phyloP scores from a whole-genome alignment of 2,329 filamentous ascomycete genomes.

The Hypoxylon sp. region DNA sequence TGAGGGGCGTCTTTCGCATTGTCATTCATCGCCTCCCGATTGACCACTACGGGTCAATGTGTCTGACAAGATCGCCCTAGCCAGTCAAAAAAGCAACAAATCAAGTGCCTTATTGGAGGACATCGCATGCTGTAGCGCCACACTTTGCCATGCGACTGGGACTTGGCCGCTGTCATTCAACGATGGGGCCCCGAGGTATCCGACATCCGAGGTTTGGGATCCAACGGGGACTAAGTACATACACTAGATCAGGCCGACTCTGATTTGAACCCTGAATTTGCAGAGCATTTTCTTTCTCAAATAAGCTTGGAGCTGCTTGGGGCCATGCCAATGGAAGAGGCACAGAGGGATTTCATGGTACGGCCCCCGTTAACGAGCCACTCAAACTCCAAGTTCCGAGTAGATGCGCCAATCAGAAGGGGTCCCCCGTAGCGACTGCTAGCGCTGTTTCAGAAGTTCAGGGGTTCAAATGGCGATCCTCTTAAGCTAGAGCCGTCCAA shows the following conservation, averaged over 20 bases:
- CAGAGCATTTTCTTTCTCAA: constrained; percentile 33
- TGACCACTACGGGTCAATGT: constrained; percentile 12
- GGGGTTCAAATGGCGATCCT: constrained; percentile 42
- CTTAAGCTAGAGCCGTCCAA: constrained; percentile 29
- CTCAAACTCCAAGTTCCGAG: constrained; percentile 15
- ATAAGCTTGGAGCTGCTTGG: constrained; percentile 5
- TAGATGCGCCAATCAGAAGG: constrained; percentile 30
- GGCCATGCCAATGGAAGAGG: neutral
- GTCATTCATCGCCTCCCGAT: constrained; percentile 6
- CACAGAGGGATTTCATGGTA: constrained; percentile 2
- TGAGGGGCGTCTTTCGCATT: constrained; percentile 10
- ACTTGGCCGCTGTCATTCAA: constrained; percentile 17
- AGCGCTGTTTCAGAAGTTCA: constrained; percentile 40
- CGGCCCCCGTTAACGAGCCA: constrained; percentile 2
- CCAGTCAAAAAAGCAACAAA: constrained; percentile 29
- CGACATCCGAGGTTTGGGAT: constrained; percentile 32
- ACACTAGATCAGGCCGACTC: neutral
- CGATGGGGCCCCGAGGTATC: constrained; percentile 24
- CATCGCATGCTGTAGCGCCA: constrained; percentile 13
- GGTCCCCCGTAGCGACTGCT: constrained; percentile 19
- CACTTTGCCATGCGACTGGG: neutral
- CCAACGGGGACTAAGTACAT: constrained; percentile 14
- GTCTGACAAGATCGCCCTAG: constrained; percentile 45
- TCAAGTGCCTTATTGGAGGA: constrained; percentile 14
- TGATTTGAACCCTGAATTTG: constrained; percentile 11